Percentiles rank a stretch among this genome's conserved stretches.
Conservation (phyloP, 768 basidiomycete species). For the Strobilomyces echinocephalus region DNA sequence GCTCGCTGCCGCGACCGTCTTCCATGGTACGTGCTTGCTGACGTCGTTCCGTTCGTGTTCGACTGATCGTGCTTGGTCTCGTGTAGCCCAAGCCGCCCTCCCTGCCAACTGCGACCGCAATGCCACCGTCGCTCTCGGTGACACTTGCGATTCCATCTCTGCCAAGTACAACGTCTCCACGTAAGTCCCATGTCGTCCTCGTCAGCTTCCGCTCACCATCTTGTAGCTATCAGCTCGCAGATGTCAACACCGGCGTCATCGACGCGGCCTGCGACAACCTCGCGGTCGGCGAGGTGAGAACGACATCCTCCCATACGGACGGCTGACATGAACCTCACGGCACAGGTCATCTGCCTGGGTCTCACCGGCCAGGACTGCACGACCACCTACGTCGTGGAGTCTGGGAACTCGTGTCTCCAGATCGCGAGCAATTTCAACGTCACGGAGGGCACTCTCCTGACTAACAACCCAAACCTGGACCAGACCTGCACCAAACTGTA, state of each 20-base stretch:
- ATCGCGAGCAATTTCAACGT: constrained; percentile 42
- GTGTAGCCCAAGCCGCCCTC: constrained; percentile 39
- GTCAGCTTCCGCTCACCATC: background rate
- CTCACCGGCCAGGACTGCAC: constrained; percentile 51
- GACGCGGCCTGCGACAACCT: constrained; percentile 56
- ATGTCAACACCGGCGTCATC: constrained; percentile 45
- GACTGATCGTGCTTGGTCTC: no score
- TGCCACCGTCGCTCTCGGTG: constrained; percentile 52
- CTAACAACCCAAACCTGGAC: constrained; percentile 66
- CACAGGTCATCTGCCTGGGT: constrained; percentile 51
- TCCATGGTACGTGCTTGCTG: constrained; percentile 14
- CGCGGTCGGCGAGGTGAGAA: constrained; percentile 40
- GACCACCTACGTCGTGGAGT: constrained; percentile 41
- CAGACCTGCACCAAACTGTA: constrained; percentile 48
- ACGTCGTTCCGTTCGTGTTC: no score
- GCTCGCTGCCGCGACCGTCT: constrained; percentile 10
- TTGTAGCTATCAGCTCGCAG: constrained; percentile 52
- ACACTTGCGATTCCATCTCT: constrained; percentile 64
- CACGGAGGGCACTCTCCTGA: constrained; percentile 40
- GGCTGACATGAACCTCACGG: background rate
- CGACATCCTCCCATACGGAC: no score
- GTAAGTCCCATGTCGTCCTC: constrained; percentile 33
- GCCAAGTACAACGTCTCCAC: constrained; percentile 56
- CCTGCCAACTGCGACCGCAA: constrained; percentile 50
- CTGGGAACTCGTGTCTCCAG: constrained; percentile 47